These are phyloP conservation scores for Alternaria longipes DNA, from an alignment of 2,329 filamentous ascomycete species.

Conservation along the genomic window DNA sequence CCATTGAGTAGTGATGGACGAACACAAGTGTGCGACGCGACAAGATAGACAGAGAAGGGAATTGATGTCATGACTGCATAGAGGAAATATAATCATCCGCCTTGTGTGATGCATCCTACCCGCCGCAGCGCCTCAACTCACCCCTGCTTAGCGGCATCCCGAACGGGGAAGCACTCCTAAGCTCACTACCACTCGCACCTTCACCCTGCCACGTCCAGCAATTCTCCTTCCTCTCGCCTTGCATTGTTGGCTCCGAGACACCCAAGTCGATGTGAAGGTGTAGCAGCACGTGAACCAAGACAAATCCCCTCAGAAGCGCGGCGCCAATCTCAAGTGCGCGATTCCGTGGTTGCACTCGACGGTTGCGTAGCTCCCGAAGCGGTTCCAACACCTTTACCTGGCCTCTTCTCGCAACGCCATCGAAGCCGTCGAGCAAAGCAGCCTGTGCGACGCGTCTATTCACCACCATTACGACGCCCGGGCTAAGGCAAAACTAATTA, in stretches of 20 bases:
- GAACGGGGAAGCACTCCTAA: conserved; percentile 25
- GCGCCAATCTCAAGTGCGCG: conserved; percentile 6
- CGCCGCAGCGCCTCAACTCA: conserved; percentile 12
- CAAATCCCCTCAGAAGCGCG: not conserved
- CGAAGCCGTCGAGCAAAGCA: conserved; percentile 11
- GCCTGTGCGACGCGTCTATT: conserved; percentile 20
- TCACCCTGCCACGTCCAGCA: conserved; percentile 31
- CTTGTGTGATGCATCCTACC: not conserved
- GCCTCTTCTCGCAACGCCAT: conserved; percentile 31
- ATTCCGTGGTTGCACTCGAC: conserved; percentile 21
- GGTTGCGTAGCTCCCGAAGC: conserved; percentile 30
- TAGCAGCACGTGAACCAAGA: conserved; percentile 5
- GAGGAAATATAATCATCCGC: not conserved
- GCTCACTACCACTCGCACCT: conserved; percentile 35
- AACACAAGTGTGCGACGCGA: not conserved
- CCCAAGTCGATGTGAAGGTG: conserved; percentile 4
- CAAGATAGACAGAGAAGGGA: no score
- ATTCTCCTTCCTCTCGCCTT: conserved; percentile 16
- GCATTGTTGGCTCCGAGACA: conserved; percentile 14
- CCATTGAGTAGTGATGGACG: not conserved
- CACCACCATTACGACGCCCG: conserved; percentile 13
- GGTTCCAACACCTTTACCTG: conserved; percentile 32
- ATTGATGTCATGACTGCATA: not conserved
- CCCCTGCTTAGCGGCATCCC: conserved; percentile 29
- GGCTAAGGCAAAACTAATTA: conserved; percentile 18